Percentiles rank a stretch among this genome's conserved stretches.
Conservation (phyloP, 2,329 filamentous ascomycete species). For the Botrytis elliptica region DNA sequence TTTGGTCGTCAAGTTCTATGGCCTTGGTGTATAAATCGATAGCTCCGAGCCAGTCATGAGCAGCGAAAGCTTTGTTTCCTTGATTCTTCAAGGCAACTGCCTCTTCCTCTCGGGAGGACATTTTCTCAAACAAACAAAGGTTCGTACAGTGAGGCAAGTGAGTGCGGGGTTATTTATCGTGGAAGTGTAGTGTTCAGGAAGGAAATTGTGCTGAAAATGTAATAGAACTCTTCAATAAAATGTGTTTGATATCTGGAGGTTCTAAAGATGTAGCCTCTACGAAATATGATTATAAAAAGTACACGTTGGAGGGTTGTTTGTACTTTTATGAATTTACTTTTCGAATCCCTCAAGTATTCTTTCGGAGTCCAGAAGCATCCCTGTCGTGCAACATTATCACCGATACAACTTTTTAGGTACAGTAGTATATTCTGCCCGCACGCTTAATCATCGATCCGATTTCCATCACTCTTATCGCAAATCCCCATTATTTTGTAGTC, state of each 20-base stretch:
- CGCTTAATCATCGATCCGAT: neutral
- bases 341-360: neutral
- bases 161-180: conserved; percentile 9
- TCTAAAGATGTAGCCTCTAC: neutral
- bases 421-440: neutral
- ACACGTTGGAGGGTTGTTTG: neutral
- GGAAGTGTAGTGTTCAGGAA: neutral
- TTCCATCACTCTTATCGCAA: neutral
- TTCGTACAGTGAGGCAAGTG: conserved; percentile 1
- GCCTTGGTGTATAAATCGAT: conserved; percentile 83
- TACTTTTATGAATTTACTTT: neutral
- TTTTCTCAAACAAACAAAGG: conserved; percentile 23
- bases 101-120: conserved; percentile 52
- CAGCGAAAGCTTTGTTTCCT: conserved; percentile 88
- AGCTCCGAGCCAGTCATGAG: conserved; percentile 81
- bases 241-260: neutral
- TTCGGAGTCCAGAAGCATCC: neutral
- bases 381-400: conserved; percentile 6
- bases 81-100: conserved; percentile 86
- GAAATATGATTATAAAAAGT: neutral
- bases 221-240: neutral
- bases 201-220: neutral
- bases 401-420: neutral
- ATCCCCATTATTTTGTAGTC: neutral
- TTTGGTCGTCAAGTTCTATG: conserved; percentile 77